A percentile compares a stretch with the other conserved stretches of the same genome.
Evolutionary conservation across 495 filamentous ascomycete species (phyloP).

Genomic region (Penicillium bovifimosum): DNA sequence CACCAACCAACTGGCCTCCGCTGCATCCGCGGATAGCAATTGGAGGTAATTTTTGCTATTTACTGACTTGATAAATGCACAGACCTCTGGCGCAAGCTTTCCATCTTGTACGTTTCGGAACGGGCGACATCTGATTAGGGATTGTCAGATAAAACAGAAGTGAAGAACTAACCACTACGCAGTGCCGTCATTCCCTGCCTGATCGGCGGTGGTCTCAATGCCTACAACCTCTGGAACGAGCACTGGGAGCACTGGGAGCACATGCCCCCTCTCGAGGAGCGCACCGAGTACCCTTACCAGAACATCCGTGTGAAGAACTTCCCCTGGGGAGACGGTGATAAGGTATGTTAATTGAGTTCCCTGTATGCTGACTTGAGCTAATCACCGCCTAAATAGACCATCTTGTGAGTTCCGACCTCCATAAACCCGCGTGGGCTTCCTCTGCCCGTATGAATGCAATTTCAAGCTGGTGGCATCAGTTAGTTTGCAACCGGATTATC

Average conservation of each 20-base stretch:
- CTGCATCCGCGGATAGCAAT: too few relatives aligned
- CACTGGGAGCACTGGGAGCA: conserved; percentile 95
- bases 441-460: too few relatives aligned
- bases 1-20: not conserved
- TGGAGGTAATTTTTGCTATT: conserved; percentile 23
- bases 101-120: conserved; percentile 78
- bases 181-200: conserved; percentile 68
- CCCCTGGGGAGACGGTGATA: conserved; percentile 88
- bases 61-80: conserved; percentile 34
- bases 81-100: conserved; percentile 94
- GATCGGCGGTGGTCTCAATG: conserved; percentile 65
- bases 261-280: conserved; percentile 81
- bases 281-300: conserved; percentile 85
- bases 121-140: too few relatives aligned
- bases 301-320: conserved; percentile 89
- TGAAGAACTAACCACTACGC: conserved; percentile 14
- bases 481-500: not conserved
- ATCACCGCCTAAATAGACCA: conserved; percentile 39
- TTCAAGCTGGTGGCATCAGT: too few relatives aligned
- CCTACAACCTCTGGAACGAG: conserved; percentile 84
- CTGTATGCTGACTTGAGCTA: conserved; percentile 20
- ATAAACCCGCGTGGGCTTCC: not conserved
- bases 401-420: conserved; percentile 56
- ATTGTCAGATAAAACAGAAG: too few relatives aligned
- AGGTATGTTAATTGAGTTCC: conserved; percentile 53